Base-by-base conservation (phyloP, 129 eudicot genomes). In the Pulicaria dysenterica region DNA sequence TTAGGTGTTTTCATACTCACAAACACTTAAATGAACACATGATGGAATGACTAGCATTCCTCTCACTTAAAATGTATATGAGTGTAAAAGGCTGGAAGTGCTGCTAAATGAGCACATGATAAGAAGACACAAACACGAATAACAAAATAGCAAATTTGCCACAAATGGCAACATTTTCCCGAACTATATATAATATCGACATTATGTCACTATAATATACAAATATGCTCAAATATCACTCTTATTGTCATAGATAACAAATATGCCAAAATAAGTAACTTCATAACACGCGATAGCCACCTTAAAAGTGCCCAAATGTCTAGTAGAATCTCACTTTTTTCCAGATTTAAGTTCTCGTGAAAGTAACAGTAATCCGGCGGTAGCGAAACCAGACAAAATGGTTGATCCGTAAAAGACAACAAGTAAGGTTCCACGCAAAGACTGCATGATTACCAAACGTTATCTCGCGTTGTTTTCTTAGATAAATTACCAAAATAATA, bases 371-470 rank as follows among this genome's bases (percentile, higher is more conserved):
- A 92, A 86, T 73, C 96, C 95, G 2, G 82, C 16, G 56, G 88
- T 60, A 6, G 98, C 75, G 39, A 87, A 81, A 40, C 72, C 92
- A 4, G 95, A 92, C 80, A 92, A 67, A 74, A 85, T 19, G 5
- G 98, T 78, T 3, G 95, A 92, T 59, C 85, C 68, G 54, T 92
- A 92, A 80, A 70, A 87, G 1, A 72, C 8, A 58, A 80, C 87
- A 36, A 93, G 87, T 47, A 89, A 73, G 34, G 89, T 76, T 82
- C 87, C 92, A 38, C 98, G 82, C 75, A 93, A 78, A 10, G 98
- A 93, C 98, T 89, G 87, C 87, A 85, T 79, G 53, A 46, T 48
- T 50, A 64, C 42, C 41, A 49, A 79, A 61, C 31, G 47, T 17
- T 55, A 14, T 71, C 8, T 17, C n/a, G 17, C 0, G 15, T 11